Conservation (phyloP, 345 rosid genomes). For the Lepidium aucheri region DNA sequence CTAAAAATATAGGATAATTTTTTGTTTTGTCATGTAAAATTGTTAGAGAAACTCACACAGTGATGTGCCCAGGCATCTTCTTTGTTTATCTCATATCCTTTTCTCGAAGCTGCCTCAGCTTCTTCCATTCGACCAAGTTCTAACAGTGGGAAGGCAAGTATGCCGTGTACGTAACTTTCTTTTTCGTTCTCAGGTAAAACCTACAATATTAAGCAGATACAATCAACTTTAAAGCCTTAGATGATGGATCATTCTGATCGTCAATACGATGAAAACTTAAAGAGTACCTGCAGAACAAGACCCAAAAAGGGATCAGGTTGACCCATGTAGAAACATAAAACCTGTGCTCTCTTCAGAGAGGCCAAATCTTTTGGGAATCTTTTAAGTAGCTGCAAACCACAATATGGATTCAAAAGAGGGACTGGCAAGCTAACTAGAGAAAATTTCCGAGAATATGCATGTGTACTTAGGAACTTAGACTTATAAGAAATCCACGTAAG, state of each 20-base stretch:
- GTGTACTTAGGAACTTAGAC: neutral
- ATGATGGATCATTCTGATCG: neutral
- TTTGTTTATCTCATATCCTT: constrained; percentile 59
- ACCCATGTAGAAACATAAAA: constrained; percentile 73
- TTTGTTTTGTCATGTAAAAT: neutral
- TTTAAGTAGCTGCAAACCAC: constrained; percentile 49
- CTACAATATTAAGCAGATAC: constrained; percentile 26
- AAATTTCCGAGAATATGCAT: neutral
- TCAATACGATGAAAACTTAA: constrained; percentile 3
- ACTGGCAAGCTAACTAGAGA: neutral
- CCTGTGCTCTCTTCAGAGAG: constrained; percentile 70
- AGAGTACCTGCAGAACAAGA: constrained; percentile 59
- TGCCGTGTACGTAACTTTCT: constrained; percentile 66
- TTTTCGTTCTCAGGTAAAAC: constrained; percentile 54
- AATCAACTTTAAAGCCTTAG: neutral
- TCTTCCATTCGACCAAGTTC: constrained; percentile 79
- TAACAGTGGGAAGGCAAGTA: constrained; percentile 78
- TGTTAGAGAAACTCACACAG: constrained; percentile 46
- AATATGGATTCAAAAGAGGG: neutral
- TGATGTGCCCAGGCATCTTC: constrained; percentile 85
- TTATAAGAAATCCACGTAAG: neutral
- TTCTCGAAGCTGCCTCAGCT: constrained; percentile 74
- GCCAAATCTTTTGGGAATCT: constrained; percentile 66
- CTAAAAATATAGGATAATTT: neutral
- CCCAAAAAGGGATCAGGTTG: constrained; percentile 47